Conservation (phyloP, 768 basidiomycete genomes). For the Psilocybe tampanensis region DNA sequence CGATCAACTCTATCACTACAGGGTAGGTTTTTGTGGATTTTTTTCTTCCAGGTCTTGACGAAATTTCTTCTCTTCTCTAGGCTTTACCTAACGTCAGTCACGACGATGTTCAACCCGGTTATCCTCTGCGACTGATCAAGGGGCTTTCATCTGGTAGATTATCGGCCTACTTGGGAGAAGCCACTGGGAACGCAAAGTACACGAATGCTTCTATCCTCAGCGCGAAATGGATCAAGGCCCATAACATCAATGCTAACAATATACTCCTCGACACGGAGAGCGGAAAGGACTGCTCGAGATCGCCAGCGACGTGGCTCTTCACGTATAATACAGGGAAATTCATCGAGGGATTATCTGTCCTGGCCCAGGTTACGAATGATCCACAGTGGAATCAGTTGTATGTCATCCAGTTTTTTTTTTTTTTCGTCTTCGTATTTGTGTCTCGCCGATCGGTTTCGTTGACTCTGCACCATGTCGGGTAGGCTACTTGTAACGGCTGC, state of each 20-base stretch:
- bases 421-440: background rate
- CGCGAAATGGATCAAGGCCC: conserved; percentile 49
- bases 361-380: conserved; percentile 44
- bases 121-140: too few relatives aligned
- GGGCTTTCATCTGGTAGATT: conserved; percentile 30
- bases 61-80: conserved; percentile 19
- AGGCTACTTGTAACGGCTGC: conserved; percentile 31
- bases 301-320: conserved; percentile 48
- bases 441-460: background rate
- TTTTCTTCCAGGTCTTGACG: background rate
- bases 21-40: conserved; percentile 34
- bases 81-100: conserved; percentile 40
- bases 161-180: conserved; percentile 51
- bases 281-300: conserved; percentile 47
- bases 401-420: conserved; percentile 20
- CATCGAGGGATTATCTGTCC: conserved; percentile 51
- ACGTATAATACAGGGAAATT: conserved; percentile 59
- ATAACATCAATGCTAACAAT: conserved; percentile 42
- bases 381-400: conserved; percentile 43
- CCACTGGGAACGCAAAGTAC: conserved; percentile 46
- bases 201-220: conserved; percentile 45
- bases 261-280: conserved; percentile 51
- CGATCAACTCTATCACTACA: conserved; percentile 53
- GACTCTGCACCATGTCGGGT: background rate
- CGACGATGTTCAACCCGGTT: background rate